Conservation (phyloP, 441 rosid genomes). For the Jatropha multifida region DNA sequence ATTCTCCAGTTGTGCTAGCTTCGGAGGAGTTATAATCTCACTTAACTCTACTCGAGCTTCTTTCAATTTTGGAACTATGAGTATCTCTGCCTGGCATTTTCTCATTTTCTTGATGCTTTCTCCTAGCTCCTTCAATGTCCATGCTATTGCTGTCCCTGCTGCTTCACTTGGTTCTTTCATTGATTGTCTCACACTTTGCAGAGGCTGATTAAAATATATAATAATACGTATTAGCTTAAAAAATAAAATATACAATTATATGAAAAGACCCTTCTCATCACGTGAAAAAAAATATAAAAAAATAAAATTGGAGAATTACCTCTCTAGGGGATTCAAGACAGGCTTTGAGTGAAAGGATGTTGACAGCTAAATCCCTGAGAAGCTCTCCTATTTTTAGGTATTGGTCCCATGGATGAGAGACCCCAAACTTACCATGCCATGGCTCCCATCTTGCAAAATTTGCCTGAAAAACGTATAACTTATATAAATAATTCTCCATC, state of each 20-base stretch:
- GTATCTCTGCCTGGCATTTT: constrained; percentile 32
- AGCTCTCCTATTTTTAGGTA: constrained; percentile 50
- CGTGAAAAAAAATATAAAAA: background rate
- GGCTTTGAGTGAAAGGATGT: constrained; percentile 39
- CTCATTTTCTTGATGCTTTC: constrained; percentile 51
- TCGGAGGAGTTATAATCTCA: constrained; percentile 17
- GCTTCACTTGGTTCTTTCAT: constrained; percentile 46
- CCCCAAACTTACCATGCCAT: constrained; percentile 65
- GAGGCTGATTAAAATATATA: constrained; percentile 18
- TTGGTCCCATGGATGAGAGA: constrained; percentile 54
- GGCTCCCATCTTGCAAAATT: constrained; percentile 83
- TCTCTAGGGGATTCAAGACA: constrained; percentile 38
- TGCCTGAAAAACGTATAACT: constrained; percentile 30
- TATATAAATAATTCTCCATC: too few species aligned
- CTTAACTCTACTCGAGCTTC: constrained; percentile 41
- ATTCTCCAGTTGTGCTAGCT: constrained; percentile 17
- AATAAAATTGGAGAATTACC: constrained; percentile 25
- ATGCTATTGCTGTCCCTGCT: constrained; percentile 37
- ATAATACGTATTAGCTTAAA: too few species aligned
- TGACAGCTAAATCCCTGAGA: constrained; percentile 51
- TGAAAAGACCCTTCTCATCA: too few species aligned
- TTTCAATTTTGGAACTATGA: constrained; percentile 44
- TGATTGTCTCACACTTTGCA: constrained; percentile 24
- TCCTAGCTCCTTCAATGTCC: constrained; percentile 54
- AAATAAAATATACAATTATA: too few species aligned